Evolutionary conservation across 228 moss, liverwort and hornwort genomes (phyloP).

Genomic region (Sphagnum fallax): DNA sequence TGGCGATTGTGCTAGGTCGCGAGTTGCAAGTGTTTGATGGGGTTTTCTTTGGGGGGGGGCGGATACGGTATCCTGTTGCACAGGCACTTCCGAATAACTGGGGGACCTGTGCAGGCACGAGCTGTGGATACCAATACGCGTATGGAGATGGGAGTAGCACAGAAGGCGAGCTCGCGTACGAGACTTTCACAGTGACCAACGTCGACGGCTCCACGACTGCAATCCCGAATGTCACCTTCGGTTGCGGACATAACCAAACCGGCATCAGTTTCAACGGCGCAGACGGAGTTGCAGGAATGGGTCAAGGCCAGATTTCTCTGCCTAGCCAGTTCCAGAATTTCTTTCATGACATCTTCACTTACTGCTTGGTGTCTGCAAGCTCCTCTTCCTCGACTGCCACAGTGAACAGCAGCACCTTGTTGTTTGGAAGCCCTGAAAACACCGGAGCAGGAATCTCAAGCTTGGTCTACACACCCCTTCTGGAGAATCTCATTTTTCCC

Average conservation of each 20-base stretch:
- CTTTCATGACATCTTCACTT: slow-evolving; percentile 21
- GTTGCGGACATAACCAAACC: slow-evolving; percentile 17
- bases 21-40: no score
- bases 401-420: slow-evolving; percentile 14
- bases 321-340: slow-evolving; percentile 17
- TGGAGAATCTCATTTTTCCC: slow-evolving; percentile 9
- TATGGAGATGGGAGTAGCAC: slow-evolving; percentile 32
- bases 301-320: slow-evolving; percentile 27
- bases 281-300: slow-evolving; percentile 30
- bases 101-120: slow-evolving; percentile 2
- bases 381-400: slow-evolving; percentile 1
- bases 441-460: slow-evolving; percentile 3
- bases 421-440: slow-evolving; percentile 12
- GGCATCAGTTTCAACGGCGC: slow-evolving; percentile 11
- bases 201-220: slow-evolving; percentile 4
- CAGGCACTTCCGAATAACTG: no score
- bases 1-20: no score
- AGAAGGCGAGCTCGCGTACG: slow-evolving; percentile 17
- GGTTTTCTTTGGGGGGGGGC: no score
- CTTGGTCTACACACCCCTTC: slow-evolving; percentile 19
- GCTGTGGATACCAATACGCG: slow-evolving; percentile 31
- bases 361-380: slow-evolving; percentile 22
- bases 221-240: slow-evolving; percentile 14
- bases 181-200: slow-evolving; percentile 18
- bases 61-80: no score